phyloP scores from a whole-genome alignment of 2,329 filamentous ascomycete species.

The Bisporella sp. region DNA sequence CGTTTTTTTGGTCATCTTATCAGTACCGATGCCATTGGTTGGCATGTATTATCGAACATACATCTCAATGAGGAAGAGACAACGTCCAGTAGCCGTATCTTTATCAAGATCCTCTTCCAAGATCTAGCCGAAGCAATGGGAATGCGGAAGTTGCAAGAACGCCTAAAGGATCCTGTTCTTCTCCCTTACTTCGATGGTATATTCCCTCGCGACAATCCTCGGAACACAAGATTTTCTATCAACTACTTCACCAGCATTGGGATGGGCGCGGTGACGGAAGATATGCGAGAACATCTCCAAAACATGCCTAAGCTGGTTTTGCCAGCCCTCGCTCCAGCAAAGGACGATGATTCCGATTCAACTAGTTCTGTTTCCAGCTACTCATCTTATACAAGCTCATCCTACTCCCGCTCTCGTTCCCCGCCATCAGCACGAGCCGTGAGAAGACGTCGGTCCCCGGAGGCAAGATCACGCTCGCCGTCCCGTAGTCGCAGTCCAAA shows the following conservation, averaged over 20 bases:
- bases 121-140: constrained; percentile 84
- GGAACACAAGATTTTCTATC: constrained; percentile 93
- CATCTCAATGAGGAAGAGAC: constrained; percentile 96
- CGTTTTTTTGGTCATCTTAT: constrained; percentile 91
- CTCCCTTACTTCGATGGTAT: constrained; percentile 74
- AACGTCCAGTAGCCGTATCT: constrained; percentile 92
- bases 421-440: constrained; percentile 12
- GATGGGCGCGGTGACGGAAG: constrained; percentile 90
- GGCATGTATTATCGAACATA: constrained; percentile 80
- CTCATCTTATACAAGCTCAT: constrained; percentile 63
- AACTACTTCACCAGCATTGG: constrained; percentile 99
- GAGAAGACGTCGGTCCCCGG: constrained; percentile 13
- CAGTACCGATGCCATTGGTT: constrained; percentile 80
- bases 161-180: constrained; percentile 72
- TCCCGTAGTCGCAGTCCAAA: constrained; percentile 13
- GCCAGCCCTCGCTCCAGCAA: constrained; percentile 54
- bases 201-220: constrained; percentile 82
- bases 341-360: constrained; percentile 57
- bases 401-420: constrained; percentile 41
- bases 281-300: constrained; percentile 85
- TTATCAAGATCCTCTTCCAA: constrained; percentile 96
- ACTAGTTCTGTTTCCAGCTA: constrained; percentile 65
- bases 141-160: constrained; percentile 68
- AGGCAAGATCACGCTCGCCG: constrained; percentile 10
- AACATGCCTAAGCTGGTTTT: constrained; percentile 81